Percentiles rank a stretch among this genome's conserved stretches.
Evolutionary conservation across 1,139 yeast genomes (phyloP).

Genomic region (Torulaspora pretoriensis): DNA sequence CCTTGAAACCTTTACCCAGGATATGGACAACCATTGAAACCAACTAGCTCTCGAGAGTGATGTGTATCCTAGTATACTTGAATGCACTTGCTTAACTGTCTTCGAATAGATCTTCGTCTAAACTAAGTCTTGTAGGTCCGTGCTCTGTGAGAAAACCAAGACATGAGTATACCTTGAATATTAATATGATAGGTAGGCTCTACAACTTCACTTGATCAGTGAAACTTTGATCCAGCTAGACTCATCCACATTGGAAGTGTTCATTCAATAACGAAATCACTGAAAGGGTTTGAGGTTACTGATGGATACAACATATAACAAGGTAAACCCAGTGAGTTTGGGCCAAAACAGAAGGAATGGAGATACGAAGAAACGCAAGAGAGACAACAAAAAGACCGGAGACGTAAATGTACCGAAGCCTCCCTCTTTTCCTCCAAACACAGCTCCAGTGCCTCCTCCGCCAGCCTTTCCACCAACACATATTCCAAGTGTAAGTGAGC

Average conservation of each 20-base stretch:
- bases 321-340: slow-evolving; percentile 17
- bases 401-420: slow-evolving; percentile 2
- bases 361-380: not conserved
- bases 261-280: too few relatives aligned
- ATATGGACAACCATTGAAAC: slow-evolving; percentile 64
- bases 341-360: slow-evolving; percentile 9
- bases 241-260: too few relatives aligned
- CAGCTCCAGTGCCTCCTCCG: slow-evolving; percentile 10
- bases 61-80: too few relatives aligned
- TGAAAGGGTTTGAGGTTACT: not conserved
- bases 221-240: too few relatives aligned
- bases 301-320: slow-evolving; percentile 20
- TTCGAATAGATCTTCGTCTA: too few relatives aligned
- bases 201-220: too few relatives aligned
- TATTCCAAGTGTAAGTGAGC: not conserved
- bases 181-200: too few relatives aligned
- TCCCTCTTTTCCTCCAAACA: slow-evolving; percentile 8
- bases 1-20: slow-evolving; percentile 68
- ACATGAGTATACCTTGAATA: too few relatives aligned
- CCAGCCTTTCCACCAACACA: not conserved
- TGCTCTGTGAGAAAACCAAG: too few relatives aligned
- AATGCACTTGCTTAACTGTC: too few relatives aligned
- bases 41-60: too few relatives aligned
- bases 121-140: too few relatives aligned
- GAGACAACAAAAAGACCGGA: not conserved